phyloP scores from a whole-genome alignment of 768 basidiomycete species.

The Serpula lacrymans region DNA sequence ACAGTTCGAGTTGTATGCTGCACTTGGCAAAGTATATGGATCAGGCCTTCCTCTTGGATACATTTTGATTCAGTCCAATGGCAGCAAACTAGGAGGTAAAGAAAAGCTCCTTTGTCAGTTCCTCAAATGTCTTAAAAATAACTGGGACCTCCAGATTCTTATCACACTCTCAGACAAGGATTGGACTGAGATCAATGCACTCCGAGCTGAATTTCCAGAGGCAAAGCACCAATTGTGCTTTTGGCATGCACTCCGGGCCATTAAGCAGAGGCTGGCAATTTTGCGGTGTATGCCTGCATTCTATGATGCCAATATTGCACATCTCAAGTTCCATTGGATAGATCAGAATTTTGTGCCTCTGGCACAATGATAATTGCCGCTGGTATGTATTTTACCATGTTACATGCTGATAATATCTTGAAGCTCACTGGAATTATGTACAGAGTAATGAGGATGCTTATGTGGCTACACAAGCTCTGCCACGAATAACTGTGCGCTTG shows the following conservation, averaged over 20 bases:
- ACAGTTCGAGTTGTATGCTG: conserved; percentile 29
- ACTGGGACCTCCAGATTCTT: conserved; percentile 18
- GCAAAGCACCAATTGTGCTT: conserved; percentile 39
- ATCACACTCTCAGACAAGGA: conserved; percentile 33
- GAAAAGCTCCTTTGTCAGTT: conserved; percentile 22
- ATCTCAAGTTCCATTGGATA: conserved; percentile 23
- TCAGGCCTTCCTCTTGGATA: conserved; percentile 32
- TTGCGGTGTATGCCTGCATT: conserved; percentile 18
- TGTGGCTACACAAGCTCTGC: conserved; percentile 10
- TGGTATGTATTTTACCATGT: conserved; percentile 4
- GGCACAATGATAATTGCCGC: conserved; percentile 9
- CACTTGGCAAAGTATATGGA: conserved; percentile 30
- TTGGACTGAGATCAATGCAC: conserved; percentile 31
- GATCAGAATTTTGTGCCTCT: conserved; percentile 22
- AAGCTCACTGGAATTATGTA: neutral
- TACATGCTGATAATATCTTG: neutral
- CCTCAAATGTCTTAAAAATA: conserved; percentile 17
- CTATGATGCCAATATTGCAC: conserved; percentile 25
- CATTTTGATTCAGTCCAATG: conserved; percentile 18
- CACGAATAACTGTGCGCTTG: conserved; percentile 7
- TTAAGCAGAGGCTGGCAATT: conserved; percentile 27
- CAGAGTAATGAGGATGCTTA: conserved; percentile 1
- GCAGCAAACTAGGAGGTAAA: conserved; percentile 18
- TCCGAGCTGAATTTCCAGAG: conserved; percentile 17
- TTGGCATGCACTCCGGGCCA: conserved; percentile 31